Evolutionary conservation across 805 yeast species (phyloP), one percentile per base, ranked within the genome.

Genomic region (Sugiyamaella valdiviana): DNA sequence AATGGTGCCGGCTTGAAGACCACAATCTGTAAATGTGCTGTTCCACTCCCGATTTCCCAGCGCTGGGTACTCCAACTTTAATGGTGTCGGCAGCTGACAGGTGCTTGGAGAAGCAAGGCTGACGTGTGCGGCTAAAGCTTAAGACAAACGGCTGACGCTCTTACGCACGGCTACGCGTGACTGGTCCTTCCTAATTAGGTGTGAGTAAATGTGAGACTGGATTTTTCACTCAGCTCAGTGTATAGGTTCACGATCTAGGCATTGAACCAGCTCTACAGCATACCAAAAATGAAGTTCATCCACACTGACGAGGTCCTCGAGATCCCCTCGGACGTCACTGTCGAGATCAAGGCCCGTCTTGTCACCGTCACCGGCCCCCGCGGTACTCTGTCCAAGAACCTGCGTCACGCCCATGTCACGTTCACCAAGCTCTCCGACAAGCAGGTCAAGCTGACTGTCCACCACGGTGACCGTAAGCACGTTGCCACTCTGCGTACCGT

Each of bases 381-480:
- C 80, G 99, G 99, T 76, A 77, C 79, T 61, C 79, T 91, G 71
- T 70, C 73, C 77, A 91, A 93, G 83, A 79, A 85, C 79, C 80
- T 91, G 71, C 82, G 83, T 72, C 99, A 93, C 79, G 82, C 93
- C 67, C 87, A 91, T 73, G 95, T 93, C 64, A 83, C 96, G 63
- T 91, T 93, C 84, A 45, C 54, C 56, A 88, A 90, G 79, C 69
- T 85, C 59, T 71, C 74, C 69, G 76, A 79, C 77, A 77, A 69
- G 60, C 80, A 78, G 66, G 78, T 93, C 76, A 85, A 84, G 77
- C 80, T 93, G 71, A 79, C 89, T 64, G 96, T 93, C 63, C 95
- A 85, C 84, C 88, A 91, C 73, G 99, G 98, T 79, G 96, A 88
- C 85, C 87, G 98, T 83, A 91, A 91, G 85, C 99, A 93, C 78